Percentiles rank a stretch among this genome's conserved stretches.
Evolutionary conservation across 495 filamentous ascomycete genomes (phyloP).

Genomic region (Podospora appendiculata): DNA sequence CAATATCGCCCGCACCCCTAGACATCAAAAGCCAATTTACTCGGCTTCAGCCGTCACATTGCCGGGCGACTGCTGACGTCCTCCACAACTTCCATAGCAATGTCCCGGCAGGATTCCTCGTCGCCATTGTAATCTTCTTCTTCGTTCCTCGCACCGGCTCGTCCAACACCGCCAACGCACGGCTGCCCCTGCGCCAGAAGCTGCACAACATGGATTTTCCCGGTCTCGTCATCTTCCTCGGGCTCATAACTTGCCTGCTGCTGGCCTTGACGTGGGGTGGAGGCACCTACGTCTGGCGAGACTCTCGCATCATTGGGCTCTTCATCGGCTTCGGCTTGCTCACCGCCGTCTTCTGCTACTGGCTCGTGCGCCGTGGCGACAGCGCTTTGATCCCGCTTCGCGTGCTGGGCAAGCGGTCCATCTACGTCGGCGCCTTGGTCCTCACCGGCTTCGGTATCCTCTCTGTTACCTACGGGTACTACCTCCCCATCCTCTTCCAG

Average conservation of each 20-base stretch:
- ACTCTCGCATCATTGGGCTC: neutral
- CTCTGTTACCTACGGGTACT: neutral
- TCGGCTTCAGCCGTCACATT: too few species aligned
- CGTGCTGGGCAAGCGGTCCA: neutral
- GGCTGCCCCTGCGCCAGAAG: neutral
- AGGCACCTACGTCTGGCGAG: neutral
- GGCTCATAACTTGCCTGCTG: neutral
- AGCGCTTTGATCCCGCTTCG: neutral
- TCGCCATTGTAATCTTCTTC: neutral
- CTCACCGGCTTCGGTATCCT: neutral
- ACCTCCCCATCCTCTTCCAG: neutral
- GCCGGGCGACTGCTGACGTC: neutral
- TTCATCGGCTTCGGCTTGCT: neutral
- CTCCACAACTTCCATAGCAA: neutral
- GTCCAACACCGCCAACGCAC: neutral
- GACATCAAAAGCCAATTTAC: too few species aligned
- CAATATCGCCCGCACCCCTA: neutral
- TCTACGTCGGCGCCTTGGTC: neutral
- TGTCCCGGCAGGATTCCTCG: neutral
- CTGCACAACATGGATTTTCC: neutral
- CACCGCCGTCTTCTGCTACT: neutral
- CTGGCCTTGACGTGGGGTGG: neutral
- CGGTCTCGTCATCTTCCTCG: neutral
- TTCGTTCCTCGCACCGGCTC: neutral
- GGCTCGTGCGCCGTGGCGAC: neutral